A percentile compares a stretch with the other conserved stretches of the same genome.
These are phyloP conservation scores for Aureobasidium namibiae DNA, from an alignment of 2,329 filamentous ascomycete genomes.

Conservation along the genomic window DNA sequence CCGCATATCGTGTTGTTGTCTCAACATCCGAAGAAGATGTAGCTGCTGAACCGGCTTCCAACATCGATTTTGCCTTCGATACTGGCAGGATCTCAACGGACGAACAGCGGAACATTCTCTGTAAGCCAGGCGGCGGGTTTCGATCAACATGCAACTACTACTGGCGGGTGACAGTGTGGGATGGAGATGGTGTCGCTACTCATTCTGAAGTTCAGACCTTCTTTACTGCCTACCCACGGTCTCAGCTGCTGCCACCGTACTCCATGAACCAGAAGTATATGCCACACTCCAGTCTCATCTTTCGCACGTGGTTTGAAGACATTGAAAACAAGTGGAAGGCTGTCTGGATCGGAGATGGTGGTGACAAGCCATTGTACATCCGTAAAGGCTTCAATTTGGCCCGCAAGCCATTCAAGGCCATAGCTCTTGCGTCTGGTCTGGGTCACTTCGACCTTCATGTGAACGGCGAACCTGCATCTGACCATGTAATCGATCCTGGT, in stretches of 20 bases:
- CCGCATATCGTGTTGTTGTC: constrained; percentile 24
- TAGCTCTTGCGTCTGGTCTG: constrained; percentile 32
- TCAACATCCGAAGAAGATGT: background rate
- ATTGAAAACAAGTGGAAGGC: constrained; percentile 33
- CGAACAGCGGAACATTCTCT: constrained; percentile 24
- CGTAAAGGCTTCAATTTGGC: constrained; percentile 27
- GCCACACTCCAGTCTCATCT: constrained; percentile 35
- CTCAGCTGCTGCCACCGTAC: constrained; percentile 30
- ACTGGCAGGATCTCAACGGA: constrained; percentile 19
- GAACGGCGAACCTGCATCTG: constrained; percentile 28
- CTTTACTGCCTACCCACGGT: constrained; percentile 33
- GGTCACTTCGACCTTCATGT: constrained; percentile 34
- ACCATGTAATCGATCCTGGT: constrained; percentile 32
- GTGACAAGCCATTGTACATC: constrained; percentile 35
- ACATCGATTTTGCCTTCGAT: constrained; percentile 17
- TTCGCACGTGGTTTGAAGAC: constrained; percentile 36
- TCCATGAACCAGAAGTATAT: constrained; percentile 36
- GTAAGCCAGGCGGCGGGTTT: constrained; percentile 27
- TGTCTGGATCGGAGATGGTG: constrained; percentile 34
- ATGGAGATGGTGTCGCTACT: constrained; percentile 24
- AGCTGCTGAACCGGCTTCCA: background rate
- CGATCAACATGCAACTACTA: constrained; percentile 29
- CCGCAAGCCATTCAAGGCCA: constrained; percentile 25
- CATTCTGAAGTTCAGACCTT: constrained; percentile 27
- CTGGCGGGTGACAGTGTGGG: constrained; percentile 32